Conservation (phyloP, 2,329 filamentous ascomycete species). For the Sclerotinia trifoliorum region DNA sequence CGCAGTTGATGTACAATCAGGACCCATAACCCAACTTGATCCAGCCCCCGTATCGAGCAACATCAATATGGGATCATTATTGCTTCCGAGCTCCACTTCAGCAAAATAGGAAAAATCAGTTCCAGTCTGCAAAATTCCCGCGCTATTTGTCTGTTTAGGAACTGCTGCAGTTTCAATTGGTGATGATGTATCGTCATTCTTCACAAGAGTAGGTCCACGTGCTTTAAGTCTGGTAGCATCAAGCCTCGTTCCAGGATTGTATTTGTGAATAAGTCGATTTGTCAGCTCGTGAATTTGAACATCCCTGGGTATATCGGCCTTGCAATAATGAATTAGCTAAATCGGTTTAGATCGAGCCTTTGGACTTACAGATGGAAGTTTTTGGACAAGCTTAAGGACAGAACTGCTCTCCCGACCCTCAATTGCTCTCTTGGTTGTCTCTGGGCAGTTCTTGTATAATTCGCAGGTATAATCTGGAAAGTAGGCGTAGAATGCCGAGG, state of each 20-base stretch:
- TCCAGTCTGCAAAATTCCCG: conserved; percentile 61
- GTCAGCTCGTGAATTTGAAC: conserved; percentile 29
- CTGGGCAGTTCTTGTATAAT: neutral
- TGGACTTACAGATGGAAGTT: conserved; percentile 28
- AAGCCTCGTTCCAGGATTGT: conserved; percentile 26
- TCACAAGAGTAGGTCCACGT: conserved; percentile 24
- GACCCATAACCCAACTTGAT: conserved; percentile 82
- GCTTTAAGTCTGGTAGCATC: conserved; percentile 8
- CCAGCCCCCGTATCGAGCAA: conserved; percentile 65
- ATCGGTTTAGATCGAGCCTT: neutral
- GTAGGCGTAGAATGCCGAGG: conserved; percentile 35
- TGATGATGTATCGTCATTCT: conserved; percentile 31
- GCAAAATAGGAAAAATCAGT: conserved; percentile 66
- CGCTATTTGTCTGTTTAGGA: conserved; percentile 49
- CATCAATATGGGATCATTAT: conserved; percentile 56
- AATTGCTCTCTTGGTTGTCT: conserved; percentile 4
- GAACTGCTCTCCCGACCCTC: conserved; percentile 7
- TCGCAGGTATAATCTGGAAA: conserved; percentile 34
- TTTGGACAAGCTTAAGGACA: conserved; percentile 28
- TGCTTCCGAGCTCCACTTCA: conserved; percentile 55
- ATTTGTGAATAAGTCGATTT: conserved; percentile 34
- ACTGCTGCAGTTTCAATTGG: conserved; percentile 34
- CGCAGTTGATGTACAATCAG: conserved; percentile 62
- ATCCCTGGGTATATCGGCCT: conserved; percentile 28
- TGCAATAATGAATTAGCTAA: conserved; percentile 10